Evolutionary conservation across 495 filamentous ascomycete species (phyloP), one percentile per base, ranked within the genome.

Genomic region (Penicillium turbatum): DNA sequence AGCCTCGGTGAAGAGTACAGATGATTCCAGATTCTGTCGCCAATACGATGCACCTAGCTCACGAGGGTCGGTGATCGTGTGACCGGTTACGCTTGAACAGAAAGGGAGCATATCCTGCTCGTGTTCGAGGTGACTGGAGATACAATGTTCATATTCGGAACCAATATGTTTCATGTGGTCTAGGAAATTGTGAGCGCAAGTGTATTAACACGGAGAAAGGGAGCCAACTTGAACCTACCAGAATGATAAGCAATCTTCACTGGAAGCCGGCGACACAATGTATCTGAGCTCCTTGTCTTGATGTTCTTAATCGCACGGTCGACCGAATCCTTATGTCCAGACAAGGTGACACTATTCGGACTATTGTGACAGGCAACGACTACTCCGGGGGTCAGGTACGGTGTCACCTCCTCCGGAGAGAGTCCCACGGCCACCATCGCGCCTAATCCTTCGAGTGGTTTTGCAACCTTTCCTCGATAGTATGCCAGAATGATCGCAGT

Each of bases 201-300:
- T 5, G 3, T 1, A 17, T 7, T 8, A 16, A 15, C n/a, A 39
- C n/a, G 35, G 27, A 2, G 5, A 2, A 17, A 11, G 7, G 32
- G 13, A 24, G 9, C 7, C 21, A 15, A 59, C 57, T 60, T 47
- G 73, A 15, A 59, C 59, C 60, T 47, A 74, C 69, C 59, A 16
- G 77, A 80, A 55, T 80, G 78, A 53, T 77, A 81, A 1, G 77
- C 77, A 24, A 59, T 64, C 10, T 74, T 58, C 2, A 79, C 72
- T 17, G 62, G 60, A 1, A 80, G 46, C 12, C 55, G 19, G 48
- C 62, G 7, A 64, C 66, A 19, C 48, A 67, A 48, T 16, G 41
- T 27, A 30, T 63, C 54, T 2, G 65, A 48, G 1, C 57, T 35
- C 7, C 71, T 47, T 2, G 44, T 48, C 0, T 58, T 51, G 1